These are phyloP conservation scores for Trichoderma hamatum DNA, from an alignment of 2,329 filamentous ascomycete species.

Conservation along the genomic window DNA sequence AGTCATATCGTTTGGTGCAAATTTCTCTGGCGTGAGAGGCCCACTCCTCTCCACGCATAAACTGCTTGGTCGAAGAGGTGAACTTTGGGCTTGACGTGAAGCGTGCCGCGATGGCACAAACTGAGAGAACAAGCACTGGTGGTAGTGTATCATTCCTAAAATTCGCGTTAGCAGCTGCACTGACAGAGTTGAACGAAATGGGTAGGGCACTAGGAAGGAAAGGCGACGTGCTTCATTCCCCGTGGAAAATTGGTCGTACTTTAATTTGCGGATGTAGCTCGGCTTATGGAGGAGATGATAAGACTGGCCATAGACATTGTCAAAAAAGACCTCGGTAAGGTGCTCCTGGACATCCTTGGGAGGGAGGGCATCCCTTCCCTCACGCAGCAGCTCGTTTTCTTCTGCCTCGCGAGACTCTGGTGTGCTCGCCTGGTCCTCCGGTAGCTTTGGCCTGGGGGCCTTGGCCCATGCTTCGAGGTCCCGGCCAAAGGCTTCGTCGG, in stretches of 20 bases:
- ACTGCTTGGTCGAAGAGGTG: conserved; percentile 70
- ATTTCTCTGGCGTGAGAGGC: conserved; percentile 85
- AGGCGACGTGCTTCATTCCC: conserved; percentile 15
- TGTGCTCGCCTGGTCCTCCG: conserved; percentile 50
- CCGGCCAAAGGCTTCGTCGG: conserved; percentile 83
- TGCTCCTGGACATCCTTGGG: conserved; percentile 89
- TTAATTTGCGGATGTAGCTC: conserved; percentile 89
- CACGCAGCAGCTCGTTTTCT: conserved; percentile 75
- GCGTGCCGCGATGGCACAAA: conserved; percentile 92
- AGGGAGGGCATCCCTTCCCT: conserved; percentile 82
- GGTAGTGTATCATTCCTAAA: conserved; percentile 64
- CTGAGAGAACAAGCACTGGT: conserved; percentile 87
- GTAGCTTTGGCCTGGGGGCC: conserved; percentile 54
- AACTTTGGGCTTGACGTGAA: conserved; percentile 89
- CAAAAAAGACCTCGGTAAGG: conserved; percentile 91
- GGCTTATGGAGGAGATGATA: conserved; percentile 96
- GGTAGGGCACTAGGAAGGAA: conserved; percentile 6
- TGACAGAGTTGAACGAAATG: neutral
- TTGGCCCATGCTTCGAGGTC: conserved; percentile 83
- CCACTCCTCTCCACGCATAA: conserved; percentile 89
- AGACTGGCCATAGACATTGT: conserved; percentile 91
- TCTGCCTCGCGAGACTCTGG: conserved; percentile 66
- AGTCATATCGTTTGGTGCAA: conserved; percentile 83
- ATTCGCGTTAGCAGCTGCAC: conserved; percentile 8
- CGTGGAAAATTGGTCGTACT: conserved; percentile 48